These are phyloP conservation scores for Asparagopsis taxiformis DNA, from an alignment of 31 red algal genomes.

Conservation along the genomic window DNA sequence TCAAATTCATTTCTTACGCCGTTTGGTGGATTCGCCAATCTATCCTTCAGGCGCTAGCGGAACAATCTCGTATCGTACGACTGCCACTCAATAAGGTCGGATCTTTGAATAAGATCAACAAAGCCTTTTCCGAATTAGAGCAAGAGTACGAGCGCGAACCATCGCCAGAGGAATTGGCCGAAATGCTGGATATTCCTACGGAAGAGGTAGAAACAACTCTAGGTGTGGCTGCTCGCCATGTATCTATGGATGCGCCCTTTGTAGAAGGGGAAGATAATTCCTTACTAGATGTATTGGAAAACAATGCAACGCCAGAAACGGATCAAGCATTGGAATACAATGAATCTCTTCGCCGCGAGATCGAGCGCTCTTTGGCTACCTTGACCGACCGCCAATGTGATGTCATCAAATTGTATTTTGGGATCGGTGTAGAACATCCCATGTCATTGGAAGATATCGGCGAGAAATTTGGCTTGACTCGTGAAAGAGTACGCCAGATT, in stretches of 20 bases:
- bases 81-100: conserved; percentile 71
- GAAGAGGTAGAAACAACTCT: conserved; percentile 34
- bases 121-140: conserved; percentile 10
- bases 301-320: conserved; percentile 25
- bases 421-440: conserved; percentile 55
- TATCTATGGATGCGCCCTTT: conserved; percentile 48
- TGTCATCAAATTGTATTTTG: conserved; percentile 72
- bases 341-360: conserved; percentile 43
- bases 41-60: conserved; percentile 58
- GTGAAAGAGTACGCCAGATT: conserved; percentile 81
- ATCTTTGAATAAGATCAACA: conserved; percentile 33
- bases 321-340: conserved; percentile 21
- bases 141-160: conserved; percentile 31
- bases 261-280: neutral
- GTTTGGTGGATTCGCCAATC: conserved; percentile 93
- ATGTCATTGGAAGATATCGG: conserved; percentile 83
- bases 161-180: conserved; percentile 26
- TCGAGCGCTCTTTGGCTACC: conserved; percentile 49
- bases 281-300: conserved; percentile 19
- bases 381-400: conserved; percentile 71
- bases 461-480: conserved; percentile 56
- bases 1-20: conserved; percentile 90
- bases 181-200: conserved; percentile 30
- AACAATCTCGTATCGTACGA: conserved; percentile 68
- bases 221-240: conserved; percentile 19